These are phyloP conservation scores for Sugiyamaella floridensis DNA, from an alignment of 805 yeast species.

Conservation along the genomic window DNA sequence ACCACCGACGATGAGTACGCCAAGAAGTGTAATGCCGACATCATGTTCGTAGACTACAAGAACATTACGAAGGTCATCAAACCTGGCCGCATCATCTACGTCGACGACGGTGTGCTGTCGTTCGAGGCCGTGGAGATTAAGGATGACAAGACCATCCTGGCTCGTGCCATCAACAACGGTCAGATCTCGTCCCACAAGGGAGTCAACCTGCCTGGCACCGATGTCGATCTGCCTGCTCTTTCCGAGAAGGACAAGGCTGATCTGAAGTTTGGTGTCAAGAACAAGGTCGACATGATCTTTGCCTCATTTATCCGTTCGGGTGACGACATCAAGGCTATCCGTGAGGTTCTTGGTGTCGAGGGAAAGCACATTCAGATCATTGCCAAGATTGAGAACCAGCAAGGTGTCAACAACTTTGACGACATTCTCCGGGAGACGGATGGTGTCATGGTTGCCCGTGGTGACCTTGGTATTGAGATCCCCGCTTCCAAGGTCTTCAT, in stretches of 20 bases:
- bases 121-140: conserved; percentile 83
- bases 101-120: conserved; percentile 96
- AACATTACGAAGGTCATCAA: conserved; percentile 93
- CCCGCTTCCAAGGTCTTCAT: conserved; percentile 98
- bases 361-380: conserved; percentile 96
- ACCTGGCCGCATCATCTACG: conserved; percentile 82
- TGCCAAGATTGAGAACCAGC: conserved; percentile 97
- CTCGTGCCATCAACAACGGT: conserved; percentile 88
- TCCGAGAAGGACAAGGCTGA: conserved; percentile 95
- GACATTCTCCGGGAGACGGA: conserved; percentile 91
- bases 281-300: conserved; percentile 95
- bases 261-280: conserved; percentile 91
- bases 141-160: conserved; percentile 77
- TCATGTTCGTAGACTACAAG: conserved; percentile 89
- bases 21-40: conserved; percentile 62
- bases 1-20: conserved; percentile 81
- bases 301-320: conserved; percentile 98
- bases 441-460: conserved; percentile 99
- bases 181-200: conserved; percentile 97
- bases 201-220: conserved; percentile 98
- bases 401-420: conserved; percentile 99
- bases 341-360: conserved; percentile 92
- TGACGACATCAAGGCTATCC: conserved; percentile 80
- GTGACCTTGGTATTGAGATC: conserved; percentile 98
- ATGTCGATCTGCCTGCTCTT: conserved; percentile 96